These are phyloP conservation scores for Globisporangium emineosum DNA, from an alignment of 352 stramenopile genomes.

Conservation along the genomic window DNA sequence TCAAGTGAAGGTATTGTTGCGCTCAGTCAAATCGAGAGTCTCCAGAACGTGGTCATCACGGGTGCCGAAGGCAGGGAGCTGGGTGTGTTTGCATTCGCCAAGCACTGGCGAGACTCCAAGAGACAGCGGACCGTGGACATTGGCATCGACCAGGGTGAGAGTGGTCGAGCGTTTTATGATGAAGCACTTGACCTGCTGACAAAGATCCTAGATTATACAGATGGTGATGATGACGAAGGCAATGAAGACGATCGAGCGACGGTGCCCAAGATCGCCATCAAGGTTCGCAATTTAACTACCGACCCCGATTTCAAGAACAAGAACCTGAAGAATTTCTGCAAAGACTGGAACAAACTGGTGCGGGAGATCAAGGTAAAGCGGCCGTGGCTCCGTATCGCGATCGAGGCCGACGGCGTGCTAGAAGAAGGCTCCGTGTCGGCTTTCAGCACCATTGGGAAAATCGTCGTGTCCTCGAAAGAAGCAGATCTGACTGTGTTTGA, in stretches of 20 bases:
- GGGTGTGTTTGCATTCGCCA: constrained; percentile 8
- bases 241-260: background rate
- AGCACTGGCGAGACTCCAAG: constrained; percentile 5
- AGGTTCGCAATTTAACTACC: constrained; percentile 9
- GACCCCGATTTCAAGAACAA: constrained; percentile 14
- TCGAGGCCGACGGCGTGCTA: constrained; percentile 12
- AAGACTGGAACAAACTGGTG: constrained; percentile 7
- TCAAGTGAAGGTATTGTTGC: background rate
- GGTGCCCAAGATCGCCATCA: constrained; percentile 1
- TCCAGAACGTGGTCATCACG: constrained; percentile 12
- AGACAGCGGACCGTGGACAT: constrained; percentile 14
- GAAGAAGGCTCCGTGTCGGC: constrained; percentile 12
- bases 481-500: constrained; percentile 3
- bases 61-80: background rate
- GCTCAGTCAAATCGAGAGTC: constrained; percentile 1
- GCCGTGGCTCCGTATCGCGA: constrained; percentile 7
- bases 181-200: constrained; percentile 12
- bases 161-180: constrained; percentile 11
- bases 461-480: constrained; percentile 5
- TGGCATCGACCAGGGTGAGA: constrained; percentile 13
- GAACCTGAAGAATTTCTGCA: constrained; percentile 12
- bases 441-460: constrained; percentile 12
- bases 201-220: background rate
- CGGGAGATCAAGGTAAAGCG: background rate
- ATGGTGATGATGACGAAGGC: background rate